Base-by-base conservation (phyloP, 2,329 filamentous ascomycete genomes). In the Colletotrichum siamense region DNA sequence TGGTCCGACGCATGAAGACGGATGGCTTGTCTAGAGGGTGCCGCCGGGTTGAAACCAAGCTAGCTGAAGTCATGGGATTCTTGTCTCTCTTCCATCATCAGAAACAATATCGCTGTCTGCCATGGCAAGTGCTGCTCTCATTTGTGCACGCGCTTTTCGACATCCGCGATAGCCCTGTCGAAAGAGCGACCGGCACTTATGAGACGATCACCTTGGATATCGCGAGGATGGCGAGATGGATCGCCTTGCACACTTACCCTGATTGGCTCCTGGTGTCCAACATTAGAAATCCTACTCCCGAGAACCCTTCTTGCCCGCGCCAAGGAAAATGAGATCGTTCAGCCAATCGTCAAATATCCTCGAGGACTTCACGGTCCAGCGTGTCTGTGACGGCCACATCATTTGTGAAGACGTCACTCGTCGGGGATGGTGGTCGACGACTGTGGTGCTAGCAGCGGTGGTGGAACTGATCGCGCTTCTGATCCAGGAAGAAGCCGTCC, bases 31-130 rank as follows among this genome's bases (percentile, higher is more conserved):
- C 73, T 73, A 44, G 36, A 73, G 73, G 69, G 57, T 68, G 69
- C 57, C 64, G 64, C 69, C 49, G 61, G 64, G 44, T 76, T 73
- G 70, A 76, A 76, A 76, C 73, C 69, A 69, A 30, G 73, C 73
- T 76, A 76, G 49, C 13, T 68, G 63, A n/a, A 69, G 73, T 76
- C 73, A 76, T 73, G 70, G 70, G 73, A 61, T 76, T 76, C 73
- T 76, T 73, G 73, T 76, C 73, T 76, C 69, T 76, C 57, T 76
- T 61, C 57, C 34, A 73, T 76, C 44, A 26, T 61, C 57, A 59
- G 73, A 76, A 71, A 76, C 73, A 76, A 63, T 22, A 75, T 63
- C 34, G 49, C 32, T 28, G 36, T 55, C 24, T 30, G 49, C 28
- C 24, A 68, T 34, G 26, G 16, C 49, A 57, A 52, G 24, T 44